phyloP scores from a whole-genome alignment of 176 grass and related monocot genomes.

The Dendrocalamus sinicus region DNA sequence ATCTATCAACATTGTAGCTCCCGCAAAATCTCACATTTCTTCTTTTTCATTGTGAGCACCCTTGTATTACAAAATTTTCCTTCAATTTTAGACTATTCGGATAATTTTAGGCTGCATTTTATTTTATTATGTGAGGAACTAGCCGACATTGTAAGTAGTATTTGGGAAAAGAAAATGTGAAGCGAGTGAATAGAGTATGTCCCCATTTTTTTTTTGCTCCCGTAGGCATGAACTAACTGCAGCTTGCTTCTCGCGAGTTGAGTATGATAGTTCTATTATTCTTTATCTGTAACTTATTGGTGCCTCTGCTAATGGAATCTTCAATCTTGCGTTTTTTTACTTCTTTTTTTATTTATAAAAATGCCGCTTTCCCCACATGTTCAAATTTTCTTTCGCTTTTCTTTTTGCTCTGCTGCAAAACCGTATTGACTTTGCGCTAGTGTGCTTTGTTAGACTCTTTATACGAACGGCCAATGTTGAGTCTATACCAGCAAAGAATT shows the following conservation, averaged over 20 bases:
- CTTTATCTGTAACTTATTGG: slow-evolving; percentile 45
- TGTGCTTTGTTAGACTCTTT: not conserved
- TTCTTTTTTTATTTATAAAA: not conserved
- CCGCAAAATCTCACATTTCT: slow-evolving; percentile 26
- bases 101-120: slow-evolving; percentile 45
- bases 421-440: not conserved
- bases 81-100: slow-evolving; percentile 31
- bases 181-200: slow-evolving; percentile 56
- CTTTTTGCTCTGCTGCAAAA: not conserved
- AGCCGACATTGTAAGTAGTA: slow-evolving; percentile 55
- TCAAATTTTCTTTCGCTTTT: not conserved
- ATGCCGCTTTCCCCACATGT: not conserved
- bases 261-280: slow-evolving; percentile 37
- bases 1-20: slow-evolving; percentile 39
- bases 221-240: slow-evolving; percentile 34
- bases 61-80: slow-evolving; percentile 36
- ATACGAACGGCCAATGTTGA: not conserved
- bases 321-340: not conserved
- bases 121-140: slow-evolving; percentile 38
- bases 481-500: not conserved
- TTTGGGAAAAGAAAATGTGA: slow-evolving; percentile 49
- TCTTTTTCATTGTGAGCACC: slow-evolving; percentile 27
- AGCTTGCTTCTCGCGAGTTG: slow-evolving; percentile 40
- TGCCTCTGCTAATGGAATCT: slow-evolving; percentile 32
- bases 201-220: not conserved